phyloP scores from a whole-genome alignment of 306 rosid species.

The Myrica gale region DNA sequence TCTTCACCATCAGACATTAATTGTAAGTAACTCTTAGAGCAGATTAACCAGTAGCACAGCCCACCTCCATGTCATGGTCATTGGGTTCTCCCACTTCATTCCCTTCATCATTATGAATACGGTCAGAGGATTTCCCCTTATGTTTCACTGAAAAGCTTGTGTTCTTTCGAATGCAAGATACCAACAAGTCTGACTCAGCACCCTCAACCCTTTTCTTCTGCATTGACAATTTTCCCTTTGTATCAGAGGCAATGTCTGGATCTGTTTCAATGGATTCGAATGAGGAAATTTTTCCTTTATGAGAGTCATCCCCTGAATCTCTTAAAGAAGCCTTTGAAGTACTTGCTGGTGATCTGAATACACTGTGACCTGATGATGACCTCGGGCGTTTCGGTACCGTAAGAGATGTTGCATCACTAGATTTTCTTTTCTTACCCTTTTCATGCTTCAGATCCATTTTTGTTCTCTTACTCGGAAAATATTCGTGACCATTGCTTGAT shows the following conservation, averaged over 20 bases:
- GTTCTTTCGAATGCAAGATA: constrained; percentile 44
- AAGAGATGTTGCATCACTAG: constrained; percentile 42
- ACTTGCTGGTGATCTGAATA: constrained; percentile 45
- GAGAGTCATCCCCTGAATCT: constrained; percentile 42
- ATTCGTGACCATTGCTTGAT: constrained; percentile 73
- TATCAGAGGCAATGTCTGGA: constrained; percentile 37
- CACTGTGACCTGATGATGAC: constrained; percentile 49
- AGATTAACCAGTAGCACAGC: constrained; percentile 11
- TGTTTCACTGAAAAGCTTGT: constrained; percentile 39
- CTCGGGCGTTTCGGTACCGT: constrained; percentile 59
- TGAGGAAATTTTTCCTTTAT: constrained; percentile 28
- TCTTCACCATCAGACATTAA: neutral
- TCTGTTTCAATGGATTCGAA: constrained; percentile 27
- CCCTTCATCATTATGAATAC: constrained; percentile 37
- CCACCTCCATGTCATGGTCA: constrained; percentile 53
- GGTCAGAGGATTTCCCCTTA: constrained; percentile 48
- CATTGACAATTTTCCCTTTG: constrained; percentile 36
- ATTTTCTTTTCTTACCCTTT: constrained; percentile 55
- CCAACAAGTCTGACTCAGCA: constrained; percentile 47
- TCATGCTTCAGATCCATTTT: constrained; percentile 34
- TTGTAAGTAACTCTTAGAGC: neutral
- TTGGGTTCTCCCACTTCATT: constrained; percentile 43
- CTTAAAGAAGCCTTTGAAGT: constrained; percentile 40
- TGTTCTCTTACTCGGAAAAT: constrained; percentile 42
- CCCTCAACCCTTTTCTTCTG: constrained; percentile 45